Conservation (phyloP, 2,329 filamentous ascomycete species). For the Colletotrichum musae region DNA sequence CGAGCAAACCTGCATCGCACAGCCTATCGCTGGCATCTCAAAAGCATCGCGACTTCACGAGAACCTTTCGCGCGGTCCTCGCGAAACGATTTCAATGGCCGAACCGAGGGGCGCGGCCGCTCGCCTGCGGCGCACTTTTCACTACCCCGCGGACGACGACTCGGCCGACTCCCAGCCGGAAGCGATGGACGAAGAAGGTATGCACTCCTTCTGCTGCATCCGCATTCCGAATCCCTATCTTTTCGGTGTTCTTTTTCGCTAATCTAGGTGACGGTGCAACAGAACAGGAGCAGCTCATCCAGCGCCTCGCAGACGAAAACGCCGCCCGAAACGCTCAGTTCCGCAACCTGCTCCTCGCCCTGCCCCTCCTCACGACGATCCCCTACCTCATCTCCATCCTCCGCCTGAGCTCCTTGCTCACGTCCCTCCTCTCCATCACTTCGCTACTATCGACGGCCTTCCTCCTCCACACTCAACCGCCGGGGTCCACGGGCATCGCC, state of each 20-base stretch:
- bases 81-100: conserved; percentile 24
- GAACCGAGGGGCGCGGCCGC: conserved; percentile 56
- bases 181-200: conserved; percentile 83
- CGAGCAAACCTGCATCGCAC: background rate
- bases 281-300: conserved; percentile 78
- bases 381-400: conserved; percentile 69
- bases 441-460: conserved; percentile 75
- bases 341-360: conserved; percentile 68
- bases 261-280: conserved; percentile 41
- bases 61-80: background rate
- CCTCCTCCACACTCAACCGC: conserved; percentile 69
- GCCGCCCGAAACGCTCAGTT: conserved; percentile 70
- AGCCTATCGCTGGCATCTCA: background rate
- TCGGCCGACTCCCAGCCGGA: conserved; percentile 68
- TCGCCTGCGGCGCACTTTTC: conserved; percentile 82
- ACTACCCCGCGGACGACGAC: conserved; percentile 76
- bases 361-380: conserved; percentile 70
- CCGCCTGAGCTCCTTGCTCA: conserved; percentile 31
- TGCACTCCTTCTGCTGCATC: conserved; percentile 2
- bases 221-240: conserved; percentile 21
- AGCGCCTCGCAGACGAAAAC: conserved; percentile 68
- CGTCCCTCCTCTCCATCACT: conserved; percentile 54
- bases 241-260: background rate
- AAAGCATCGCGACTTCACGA: background rate
- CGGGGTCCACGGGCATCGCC: conserved; percentile 67